Evolutionary conservation across 257 asterid genomes (phyloP).

Genomic region (Hygrophila difformis): DNA sequence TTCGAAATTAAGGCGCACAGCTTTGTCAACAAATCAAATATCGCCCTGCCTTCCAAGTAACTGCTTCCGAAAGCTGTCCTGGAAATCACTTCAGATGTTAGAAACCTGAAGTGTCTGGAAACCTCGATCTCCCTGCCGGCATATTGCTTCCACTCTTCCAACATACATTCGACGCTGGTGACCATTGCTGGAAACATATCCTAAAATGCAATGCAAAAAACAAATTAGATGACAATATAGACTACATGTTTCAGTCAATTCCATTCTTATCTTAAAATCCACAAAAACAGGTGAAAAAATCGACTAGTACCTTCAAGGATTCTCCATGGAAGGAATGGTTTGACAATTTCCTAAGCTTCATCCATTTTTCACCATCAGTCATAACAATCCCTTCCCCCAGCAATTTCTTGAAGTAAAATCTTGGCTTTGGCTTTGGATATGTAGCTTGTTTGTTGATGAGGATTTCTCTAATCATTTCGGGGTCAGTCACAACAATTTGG

Average conservation of each 20-base stretch:
- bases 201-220: constrained; percentile 12
- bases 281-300: neutral
- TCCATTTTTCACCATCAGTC: constrained; percentile 47
- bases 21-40: constrained; percentile 32
- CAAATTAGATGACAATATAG: neutral
- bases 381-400: constrained; percentile 37
- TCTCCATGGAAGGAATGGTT: constrained; percentile 57
- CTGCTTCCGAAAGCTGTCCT: constrained; percentile 64
- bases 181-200: constrained; percentile 50
- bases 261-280: neutral
- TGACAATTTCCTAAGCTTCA: constrained; percentile 41
- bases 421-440: constrained; percentile 16
- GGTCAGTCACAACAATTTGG: constrained; percentile 36
- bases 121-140: constrained; percentile 38
- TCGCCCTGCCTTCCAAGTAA: constrained; percentile 41
- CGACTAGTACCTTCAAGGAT: constrained; percentile 28
- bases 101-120: constrained; percentile 27
- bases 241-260: too few species aligned
- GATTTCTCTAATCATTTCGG: constrained; percentile 41
- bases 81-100: constrained; percentile 52
- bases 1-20: constrained; percentile 17
- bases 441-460: constrained; percentile 31
- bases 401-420: constrained; percentile 20
- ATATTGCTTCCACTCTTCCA: constrained; percentile 28
- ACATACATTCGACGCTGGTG: constrained; percentile 33